A percentile compares a stretch with the other conserved stretches of the same genome.
phyloP scores from a whole-genome alignment of 2,329 filamentous ascomycete species.

The Venturia nashicola region DNA sequence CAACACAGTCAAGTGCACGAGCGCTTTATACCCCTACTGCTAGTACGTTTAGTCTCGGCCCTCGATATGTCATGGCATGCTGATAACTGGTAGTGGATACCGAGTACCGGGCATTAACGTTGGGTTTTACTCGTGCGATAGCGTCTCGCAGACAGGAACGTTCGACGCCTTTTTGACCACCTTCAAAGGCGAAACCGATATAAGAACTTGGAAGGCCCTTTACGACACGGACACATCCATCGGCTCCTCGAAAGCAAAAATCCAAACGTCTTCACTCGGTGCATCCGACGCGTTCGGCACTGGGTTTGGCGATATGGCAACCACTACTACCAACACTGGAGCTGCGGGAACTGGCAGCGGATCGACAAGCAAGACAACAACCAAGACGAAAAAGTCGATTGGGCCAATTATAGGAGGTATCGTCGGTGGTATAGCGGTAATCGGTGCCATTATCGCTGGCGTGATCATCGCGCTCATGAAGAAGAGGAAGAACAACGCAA shows the following conservation, averaged over 20 bases:
- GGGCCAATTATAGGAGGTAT: constrained; percentile 11
- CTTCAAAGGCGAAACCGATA: constrained; percentile 5
- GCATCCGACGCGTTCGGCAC: neutral
- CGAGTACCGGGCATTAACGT: neutral
- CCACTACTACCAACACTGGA: neutral
- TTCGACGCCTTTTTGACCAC: constrained; percentile 6
- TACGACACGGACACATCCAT: neutral
- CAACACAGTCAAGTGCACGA: constrained; percentile 7
- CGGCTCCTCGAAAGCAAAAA: neutral
- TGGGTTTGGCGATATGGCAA: no score
- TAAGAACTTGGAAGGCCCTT: neutral
- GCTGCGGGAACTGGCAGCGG: neutral
- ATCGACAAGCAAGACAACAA: neutral
- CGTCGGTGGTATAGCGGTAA: constrained; percentile 7
- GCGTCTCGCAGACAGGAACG: neutral
- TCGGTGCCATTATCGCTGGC: constrained; percentile 1
- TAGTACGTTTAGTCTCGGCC: neutral
- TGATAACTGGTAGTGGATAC: neutral
- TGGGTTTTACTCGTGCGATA: constrained; percentile 7
- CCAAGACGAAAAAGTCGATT: neutral
- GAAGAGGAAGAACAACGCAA: constrained; percentile 2
- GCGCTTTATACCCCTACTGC: constrained; percentile 1
- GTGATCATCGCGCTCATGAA: constrained; percentile 5
- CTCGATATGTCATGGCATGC: neutral
- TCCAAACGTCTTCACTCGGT: neutral